phyloP scores from a whole-genome alignment of 108 stramenopile genomes.

The Parietichytrium sp. region DNA sequence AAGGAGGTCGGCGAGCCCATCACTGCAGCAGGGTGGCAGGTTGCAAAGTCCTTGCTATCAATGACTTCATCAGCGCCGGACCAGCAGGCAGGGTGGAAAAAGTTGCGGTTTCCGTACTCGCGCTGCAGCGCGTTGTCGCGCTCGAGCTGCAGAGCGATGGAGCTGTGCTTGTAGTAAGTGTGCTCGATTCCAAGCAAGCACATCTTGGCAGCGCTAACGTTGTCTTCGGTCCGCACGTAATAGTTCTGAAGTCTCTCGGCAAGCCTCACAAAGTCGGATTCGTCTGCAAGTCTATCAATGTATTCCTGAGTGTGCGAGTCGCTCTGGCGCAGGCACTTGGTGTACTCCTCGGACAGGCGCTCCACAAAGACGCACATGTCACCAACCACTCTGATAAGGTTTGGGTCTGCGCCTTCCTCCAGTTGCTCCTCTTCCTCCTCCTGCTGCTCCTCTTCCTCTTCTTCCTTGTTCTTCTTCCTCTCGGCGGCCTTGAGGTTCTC shows the following conservation, averaged over 20 bases:
- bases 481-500: slow-evolving; percentile 33
- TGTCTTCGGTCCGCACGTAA: slow-evolving; percentile 71
- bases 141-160: slow-evolving; percentile 80
- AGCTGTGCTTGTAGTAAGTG: slow-evolving; percentile 93
- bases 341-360: slow-evolving; percentile 91
- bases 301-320: slow-evolving; percentile 90
- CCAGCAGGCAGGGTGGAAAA: slow-evolving; percentile 79
- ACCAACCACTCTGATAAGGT: slow-evolving; percentile 80
- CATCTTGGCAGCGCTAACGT: slow-evolving; percentile 70
- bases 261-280: slow-evolving; percentile 75
- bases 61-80: slow-evolving; percentile 48
- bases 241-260: slow-evolving; percentile 74
- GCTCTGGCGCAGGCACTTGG: slow-evolving; percentile 84
- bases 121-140: slow-evolving; percentile 70
- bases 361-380: slow-evolving; percentile 74
- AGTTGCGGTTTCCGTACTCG: slow-evolving; percentile 63
- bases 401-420: slow-evolving; percentile 70
- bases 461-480: slow-evolving; percentile 68
- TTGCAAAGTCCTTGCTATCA: slow-evolving; percentile 45
- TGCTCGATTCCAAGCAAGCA: slow-evolving; percentile 81
- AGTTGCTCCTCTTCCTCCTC: slow-evolving; percentile 52
- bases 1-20: slow-evolving; percentile 65
- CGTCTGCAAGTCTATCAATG: slow-evolving; percentile 81
- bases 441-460: slow-evolving; percentile 56
- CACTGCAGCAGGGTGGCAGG: slow-evolving; percentile 70